Evolutionary conservation across 2,329 filamentous ascomycete genomes (phyloP).

Genomic region (Tolypocladium cylindrosporum): DNA sequence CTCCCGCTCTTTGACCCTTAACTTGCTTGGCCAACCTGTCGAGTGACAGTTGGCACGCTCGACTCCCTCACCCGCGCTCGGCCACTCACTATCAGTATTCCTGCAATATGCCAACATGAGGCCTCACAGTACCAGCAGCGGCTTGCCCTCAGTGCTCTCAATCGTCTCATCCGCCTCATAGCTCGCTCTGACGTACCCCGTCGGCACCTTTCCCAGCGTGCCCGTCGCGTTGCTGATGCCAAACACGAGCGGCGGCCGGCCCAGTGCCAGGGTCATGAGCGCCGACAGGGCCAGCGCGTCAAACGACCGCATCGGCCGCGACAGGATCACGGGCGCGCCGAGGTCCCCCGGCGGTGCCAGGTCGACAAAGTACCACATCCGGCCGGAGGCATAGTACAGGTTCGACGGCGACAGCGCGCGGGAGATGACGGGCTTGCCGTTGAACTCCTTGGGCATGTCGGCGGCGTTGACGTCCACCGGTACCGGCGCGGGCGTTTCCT

Average conservation of each 20-base stretch:
- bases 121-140: slow-evolving; percentile 2
- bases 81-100: background rate
- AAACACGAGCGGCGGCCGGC: slow-evolving; percentile 7
- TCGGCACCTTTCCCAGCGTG: slow-evolving; percentile 6
- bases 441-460: slow-evolving; percentile 1
- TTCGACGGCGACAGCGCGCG: slow-evolving; percentile 8
- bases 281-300: slow-evolving; percentile 8
- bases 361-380: slow-evolving; percentile 13
- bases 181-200: slow-evolving; percentile 4
- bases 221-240: slow-evolving; percentile 4
- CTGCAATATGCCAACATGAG: background rate
- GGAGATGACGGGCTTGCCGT: slow-evolving; percentile 6
- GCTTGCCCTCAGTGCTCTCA: background rate
- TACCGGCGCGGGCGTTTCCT: background rate
- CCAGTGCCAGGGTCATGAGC: slow-evolving; percentile 6
- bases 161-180: slow-evolving; percentile 5
- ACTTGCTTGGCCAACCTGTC: no score
- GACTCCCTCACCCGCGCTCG: no score
- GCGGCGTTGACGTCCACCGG: background rate
- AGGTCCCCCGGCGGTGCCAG: slow-evolving; percentile 1
- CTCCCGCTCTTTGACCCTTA: no score
- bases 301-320: slow-evolving; percentile 8
- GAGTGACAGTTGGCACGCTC: no score
- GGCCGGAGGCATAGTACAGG: slow-evolving; percentile 7
- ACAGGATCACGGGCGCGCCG: slow-evolving; percentile 2